Base-by-base conservation (phyloP, 1,284 basidiomycete species). In the Afroboletus lepidellus region DNA sequence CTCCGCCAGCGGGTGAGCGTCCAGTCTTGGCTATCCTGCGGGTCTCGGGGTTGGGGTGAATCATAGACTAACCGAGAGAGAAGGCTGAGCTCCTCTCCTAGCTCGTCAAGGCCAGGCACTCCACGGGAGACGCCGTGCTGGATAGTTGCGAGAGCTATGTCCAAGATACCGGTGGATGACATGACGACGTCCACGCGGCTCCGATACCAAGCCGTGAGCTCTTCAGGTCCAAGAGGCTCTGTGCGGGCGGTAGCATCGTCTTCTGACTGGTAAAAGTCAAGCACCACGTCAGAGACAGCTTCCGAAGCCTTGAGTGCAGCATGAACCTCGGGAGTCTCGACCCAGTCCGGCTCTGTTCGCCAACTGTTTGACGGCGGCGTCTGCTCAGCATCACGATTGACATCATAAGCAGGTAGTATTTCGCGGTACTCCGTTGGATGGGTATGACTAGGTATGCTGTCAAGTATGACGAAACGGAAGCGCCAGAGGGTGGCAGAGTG, bases 51-150 rank as follows among this genome's bases (percentile, higher is more conserved):
- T 48, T 75, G 74, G 39, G 78, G 78, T 18, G 84, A 80, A 65
- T 95, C 92, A 62, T 97, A 97, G 18, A 94, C 84, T 38, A 97
- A 78, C 24, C 88, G 80, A 1, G 88, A 85, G 42, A 98, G 77
- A 8, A 97, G 80, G 58, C 85, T 90, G 41, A 97, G 80, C 54
- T 97, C 93, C 73, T 97, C 94, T 8, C 92, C 94, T 4, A 94
- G 70, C 60, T 84, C 84, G 60, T 95, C 94, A 21, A 98, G 78
- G 2, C 76, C 81, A n/a, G 83, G 75, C 7, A 96, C 77, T 18
- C 87, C 89, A 58, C 84, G 82, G 9, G 92, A 86, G 8, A 88
- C 92, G 5, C 85, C 94, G 59, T 95, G 86, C 69, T 96, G 94
- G 13, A 93, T 79, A 45, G 89, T 77, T 11, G 83, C 80, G 15